Evolutionary conservation across 768 basidiomycete species (phyloP).

Genomic region (Pulveroboletus sp.): DNA sequence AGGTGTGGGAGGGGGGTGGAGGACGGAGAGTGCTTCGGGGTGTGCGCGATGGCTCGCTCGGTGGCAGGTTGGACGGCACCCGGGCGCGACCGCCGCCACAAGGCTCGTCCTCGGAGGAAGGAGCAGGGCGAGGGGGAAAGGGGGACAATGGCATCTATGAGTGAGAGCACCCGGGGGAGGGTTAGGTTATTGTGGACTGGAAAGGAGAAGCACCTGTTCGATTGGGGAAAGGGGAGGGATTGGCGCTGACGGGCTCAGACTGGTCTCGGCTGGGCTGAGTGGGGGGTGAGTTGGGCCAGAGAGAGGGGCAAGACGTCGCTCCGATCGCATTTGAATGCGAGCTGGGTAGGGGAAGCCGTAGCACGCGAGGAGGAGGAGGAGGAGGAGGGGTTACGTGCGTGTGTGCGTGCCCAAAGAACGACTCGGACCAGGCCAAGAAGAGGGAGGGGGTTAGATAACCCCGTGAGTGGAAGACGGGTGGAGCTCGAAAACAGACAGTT

Average conservation of each 20-base stretch:
- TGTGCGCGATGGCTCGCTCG: slow-evolving; percentile 3
- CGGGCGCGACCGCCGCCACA: not conserved
- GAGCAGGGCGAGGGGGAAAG: slow-evolving; percentile 16
- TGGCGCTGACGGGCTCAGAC: slow-evolving; percentile 11
- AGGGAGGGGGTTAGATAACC: slow-evolving; percentile 3
- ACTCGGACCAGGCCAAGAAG: not conserved
- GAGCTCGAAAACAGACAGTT: not conserved
- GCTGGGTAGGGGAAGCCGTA: not conserved
- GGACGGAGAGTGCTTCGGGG: slow-evolving; percentile 21
- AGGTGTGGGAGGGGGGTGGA: not conserved
- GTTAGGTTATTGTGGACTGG: too few species aligned
- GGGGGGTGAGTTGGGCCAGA: too few species aligned
- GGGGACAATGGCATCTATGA: slow-evolving; percentile 18
- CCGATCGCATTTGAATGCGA: slow-evolving; percentile 21
- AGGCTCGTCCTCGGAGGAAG: slow-evolving; percentile 8
- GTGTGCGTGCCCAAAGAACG: slow-evolving; percentile 4
- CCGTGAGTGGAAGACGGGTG: not conserved
- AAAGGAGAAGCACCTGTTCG: too few species aligned
- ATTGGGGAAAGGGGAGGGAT: not conserved
- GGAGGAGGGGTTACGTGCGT: slow-evolving; percentile 14
- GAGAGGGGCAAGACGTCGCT: not conserved
- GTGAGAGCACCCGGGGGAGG: not conserved
- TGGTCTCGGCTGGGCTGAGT: slow-evolving; percentile 9
- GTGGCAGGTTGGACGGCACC: not conserved
- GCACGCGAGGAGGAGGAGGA: not conserved